phyloP scores from a whole-genome alignment of 2,329 filamentous ascomycete genomes.

The Aspergillus sojae region DNA sequence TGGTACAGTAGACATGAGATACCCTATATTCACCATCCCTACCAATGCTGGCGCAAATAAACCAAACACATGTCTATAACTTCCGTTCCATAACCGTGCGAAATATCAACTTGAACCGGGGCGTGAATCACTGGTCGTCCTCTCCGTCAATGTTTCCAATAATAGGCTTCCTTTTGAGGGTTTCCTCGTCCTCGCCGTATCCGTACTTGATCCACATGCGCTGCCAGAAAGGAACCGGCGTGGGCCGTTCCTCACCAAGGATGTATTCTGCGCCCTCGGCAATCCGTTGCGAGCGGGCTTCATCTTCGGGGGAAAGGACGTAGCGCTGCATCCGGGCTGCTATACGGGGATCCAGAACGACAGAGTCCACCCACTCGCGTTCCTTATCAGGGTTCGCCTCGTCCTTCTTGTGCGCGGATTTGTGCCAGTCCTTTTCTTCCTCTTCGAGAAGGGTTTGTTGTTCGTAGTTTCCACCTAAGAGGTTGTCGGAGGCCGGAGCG shows the following conservation, averaged over 20 bases:
- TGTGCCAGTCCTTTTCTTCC: conserved; percentile 84
- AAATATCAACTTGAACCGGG: neutral
- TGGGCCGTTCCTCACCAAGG: conserved; percentile 60
- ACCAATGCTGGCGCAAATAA: conserved; percentile 3
- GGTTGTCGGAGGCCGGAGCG: conserved; percentile 27
- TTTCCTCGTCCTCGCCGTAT: conserved; percentile 45
- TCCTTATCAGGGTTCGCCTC: conserved; percentile 60
- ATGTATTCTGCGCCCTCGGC: conserved; percentile 68
- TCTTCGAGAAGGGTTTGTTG: conserved; percentile 65
- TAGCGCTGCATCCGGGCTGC: conserved; percentile 79
- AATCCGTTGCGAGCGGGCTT: conserved; percentile 65
- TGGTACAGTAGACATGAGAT: conserved; percentile 6
- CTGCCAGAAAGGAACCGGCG: conserved; percentile 40
- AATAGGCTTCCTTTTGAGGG: conserved; percentile 41
- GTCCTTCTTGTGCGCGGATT: conserved; percentile 65
- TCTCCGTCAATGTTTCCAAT: conserved; percentile 44
- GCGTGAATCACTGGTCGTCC: conserved; percentile 21
- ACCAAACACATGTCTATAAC: neutral
- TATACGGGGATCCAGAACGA: conserved; percentile 77
- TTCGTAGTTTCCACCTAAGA: conserved; percentile 54
- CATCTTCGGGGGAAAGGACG: conserved; percentile 68
- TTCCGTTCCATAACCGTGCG: neutral
- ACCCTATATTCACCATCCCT: neutral
- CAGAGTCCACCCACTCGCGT: conserved; percentile 72
- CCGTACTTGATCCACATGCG: conserved; percentile 44